Evolutionary conservation across 1,139 yeast genomes (phyloP).

Genomic region (Sugiyamaella japonica): DNA sequence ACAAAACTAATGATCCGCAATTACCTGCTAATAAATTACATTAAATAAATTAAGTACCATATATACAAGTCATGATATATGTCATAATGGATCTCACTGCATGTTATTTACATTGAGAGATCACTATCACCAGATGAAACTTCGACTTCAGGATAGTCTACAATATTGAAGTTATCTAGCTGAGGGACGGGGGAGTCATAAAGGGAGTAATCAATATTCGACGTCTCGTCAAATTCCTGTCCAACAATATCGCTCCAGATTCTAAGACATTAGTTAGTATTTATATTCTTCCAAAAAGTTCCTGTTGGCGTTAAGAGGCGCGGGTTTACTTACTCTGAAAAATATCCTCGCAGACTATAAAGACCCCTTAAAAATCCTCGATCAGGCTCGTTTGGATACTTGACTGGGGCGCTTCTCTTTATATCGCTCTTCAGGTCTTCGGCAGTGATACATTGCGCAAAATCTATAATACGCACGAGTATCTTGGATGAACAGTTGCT

Average conservation of each 20-base stretch:
- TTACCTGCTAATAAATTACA: neutral
- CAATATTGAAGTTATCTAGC: conserved; percentile 28
- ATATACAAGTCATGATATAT: conserved; percentile 8
- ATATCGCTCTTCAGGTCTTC: conserved; percentile 48
- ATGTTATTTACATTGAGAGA: conserved; percentile 19
- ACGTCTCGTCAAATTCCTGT: conserved; percentile 20
- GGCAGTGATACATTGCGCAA: conserved; percentile 90
- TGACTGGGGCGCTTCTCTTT: conserved; percentile 62
- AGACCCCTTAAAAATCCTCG: conserved; percentile 84
- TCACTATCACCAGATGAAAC: conserved; percentile 16
- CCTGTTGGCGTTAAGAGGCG: too few relatives aligned
- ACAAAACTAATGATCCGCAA: neutral
- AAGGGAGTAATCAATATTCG: conserved; percentile 18
- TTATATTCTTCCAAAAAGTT: neutral
- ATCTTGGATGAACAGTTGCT: conserved; percentile 48
- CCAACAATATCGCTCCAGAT: conserved; percentile 34
- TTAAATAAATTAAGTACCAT: conserved; percentile 4
- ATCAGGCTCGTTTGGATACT: conserved; percentile 63
- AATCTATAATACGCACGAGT: conserved; percentile 80
- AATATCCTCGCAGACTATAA: conserved; percentile 61
- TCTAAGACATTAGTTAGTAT: conserved; percentile 16
- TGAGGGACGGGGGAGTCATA: conserved; percentile 19
- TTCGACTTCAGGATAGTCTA: conserved; percentile 16
- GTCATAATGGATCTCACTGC: neutral
- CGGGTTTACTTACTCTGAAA: conserved; percentile 36